Evolutionary conservation across 345 rosid genomes (phyloP), one percentile per base, ranked within the genome.

Genomic region (Excoecaria agallocha): DNA sequence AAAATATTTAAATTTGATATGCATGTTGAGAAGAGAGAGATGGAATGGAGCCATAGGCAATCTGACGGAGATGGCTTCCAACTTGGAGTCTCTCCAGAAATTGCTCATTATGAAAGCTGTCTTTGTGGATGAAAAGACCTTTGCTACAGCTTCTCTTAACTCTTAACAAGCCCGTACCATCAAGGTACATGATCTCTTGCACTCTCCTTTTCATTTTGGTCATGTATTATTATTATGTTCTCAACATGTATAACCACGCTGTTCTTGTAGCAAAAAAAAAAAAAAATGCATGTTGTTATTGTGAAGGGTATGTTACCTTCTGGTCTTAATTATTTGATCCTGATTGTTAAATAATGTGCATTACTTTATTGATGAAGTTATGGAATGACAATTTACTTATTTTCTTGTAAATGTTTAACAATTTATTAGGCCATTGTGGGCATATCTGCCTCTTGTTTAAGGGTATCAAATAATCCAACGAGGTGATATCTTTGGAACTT

Each of bases 91-190:
- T 17, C 95, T 96, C 16, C 97, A 93, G 64, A 93, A 86, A 76
- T 81, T 96, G 49, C 93, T 96, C 49, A 82, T 89, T 55, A 91
- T 83, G 80, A 96, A 96, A 85, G 96, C 99, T 52, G 95, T 96
- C 37, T 96, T 93, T 74, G 97, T 96, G 1, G 96, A 90, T 65
- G 97, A 93, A 52, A 97, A 96, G 43, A 86, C 97, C 54, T 96
- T 90, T 77, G 71, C 91, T 72, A 86, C 87, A 84, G 95, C 97
- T 49, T 96, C 98, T 62, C 90, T 96, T 69, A 87, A 87, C 70
- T 90, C 97, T 66, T 93, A 96, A 73, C 98, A 96, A 83, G 84
- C 97, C 45, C 93, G 97, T 74, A 79, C 95, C 43, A 94, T 94
- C 80, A 94, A 94, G 91, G 98, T 91, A 48, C 17, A 12, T 41